These are phyloP conservation scores for Scutellaria barbata DNA, from an alignment of 257 asterid species.

Conservation along the genomic window DNA sequence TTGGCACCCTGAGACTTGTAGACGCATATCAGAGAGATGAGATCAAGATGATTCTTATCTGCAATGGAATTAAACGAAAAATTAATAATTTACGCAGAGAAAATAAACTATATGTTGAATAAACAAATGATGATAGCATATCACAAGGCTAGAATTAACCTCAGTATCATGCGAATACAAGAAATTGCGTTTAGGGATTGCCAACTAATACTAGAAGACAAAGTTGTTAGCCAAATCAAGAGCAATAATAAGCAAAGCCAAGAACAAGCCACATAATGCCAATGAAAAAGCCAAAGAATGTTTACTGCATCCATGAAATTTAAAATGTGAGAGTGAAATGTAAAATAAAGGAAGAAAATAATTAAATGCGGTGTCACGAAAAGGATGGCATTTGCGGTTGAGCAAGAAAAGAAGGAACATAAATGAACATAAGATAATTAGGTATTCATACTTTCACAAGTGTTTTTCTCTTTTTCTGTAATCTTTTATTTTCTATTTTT, in stretches of 20 bases:
- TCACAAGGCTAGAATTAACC: constrained; percentile 20
- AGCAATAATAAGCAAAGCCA: constrained; percentile 27
- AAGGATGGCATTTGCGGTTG: background rate
- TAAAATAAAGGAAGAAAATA: background rate
- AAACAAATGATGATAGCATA: constrained; percentile 21
- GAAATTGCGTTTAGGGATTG: constrained; percentile 19
- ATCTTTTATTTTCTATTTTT: background rate
- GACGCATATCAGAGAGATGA: constrained; percentile 17
- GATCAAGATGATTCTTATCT: constrained; percentile 18
- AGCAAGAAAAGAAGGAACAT: background rate
- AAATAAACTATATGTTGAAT: constrained; percentile 19
- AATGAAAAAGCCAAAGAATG: constrained; percentile 17
- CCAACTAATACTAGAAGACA: constrained; percentile 34
- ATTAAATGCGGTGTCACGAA: background rate
- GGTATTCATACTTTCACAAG: background rate
- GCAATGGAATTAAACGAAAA: background rate
- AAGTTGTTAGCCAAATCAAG: constrained; percentile 23
- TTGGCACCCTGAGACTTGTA: background rate
- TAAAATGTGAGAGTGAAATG: no score
- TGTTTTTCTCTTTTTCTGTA: background rate
- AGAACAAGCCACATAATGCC: background rate
- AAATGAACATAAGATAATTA: background rate
- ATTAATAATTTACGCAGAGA: background rate
- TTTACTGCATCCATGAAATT: constrained; percentile 11
- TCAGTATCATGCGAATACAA: constrained; percentile 27